Conservation (phyloP, 257 asterid genomes). For the Fraxinus pennsylvanica region DNA sequence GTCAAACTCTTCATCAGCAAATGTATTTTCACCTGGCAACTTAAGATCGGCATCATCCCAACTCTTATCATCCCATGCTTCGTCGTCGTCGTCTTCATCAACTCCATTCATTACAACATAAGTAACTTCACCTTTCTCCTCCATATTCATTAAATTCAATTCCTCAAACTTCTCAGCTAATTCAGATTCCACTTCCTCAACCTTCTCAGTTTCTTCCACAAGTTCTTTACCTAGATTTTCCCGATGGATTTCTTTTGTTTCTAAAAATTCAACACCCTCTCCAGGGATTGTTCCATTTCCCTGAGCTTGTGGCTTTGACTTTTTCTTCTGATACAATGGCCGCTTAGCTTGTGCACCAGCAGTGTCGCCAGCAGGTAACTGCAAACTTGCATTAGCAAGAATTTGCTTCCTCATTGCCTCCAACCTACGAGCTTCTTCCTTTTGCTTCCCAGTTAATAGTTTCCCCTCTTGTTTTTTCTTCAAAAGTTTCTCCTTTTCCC, state of each 20-base stretch:
- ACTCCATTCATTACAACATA: constrained; percentile 58
- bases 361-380: constrained; percentile 49
- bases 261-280: constrained; percentile 48
- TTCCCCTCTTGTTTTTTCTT: constrained; percentile 88
- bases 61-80: constrained; percentile 96
- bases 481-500: constrained; percentile 75
- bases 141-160: constrained; percentile 28
- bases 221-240: constrained; percentile 45
- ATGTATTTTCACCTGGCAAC: constrained; percentile 75
- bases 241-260: constrained; percentile 40
- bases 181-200: constrained; percentile 40
- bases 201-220: constrained; percentile 35
- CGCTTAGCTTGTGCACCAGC: constrained; percentile 53
- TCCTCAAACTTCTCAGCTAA: constrained; percentile 29
- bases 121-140: constrained; percentile 44
- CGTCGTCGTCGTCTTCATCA: constrained; percentile 68
- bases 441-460: constrained; percentile 79
- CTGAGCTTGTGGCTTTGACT: constrained; percentile 62
- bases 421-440: constrained; percentile 84
- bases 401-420: constrained; percentile 89
- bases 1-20: constrained; percentile 82
- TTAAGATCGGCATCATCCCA: constrained; percentile 94
- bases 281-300: constrained; percentile 56
- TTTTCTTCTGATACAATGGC: constrained; percentile 76
- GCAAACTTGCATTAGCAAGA: constrained; percentile 61